These are phyloP conservation scores for Serendipita sp. DNA, from an alignment of 768 basidiomycete species.

Conservation along the genomic window DNA sequence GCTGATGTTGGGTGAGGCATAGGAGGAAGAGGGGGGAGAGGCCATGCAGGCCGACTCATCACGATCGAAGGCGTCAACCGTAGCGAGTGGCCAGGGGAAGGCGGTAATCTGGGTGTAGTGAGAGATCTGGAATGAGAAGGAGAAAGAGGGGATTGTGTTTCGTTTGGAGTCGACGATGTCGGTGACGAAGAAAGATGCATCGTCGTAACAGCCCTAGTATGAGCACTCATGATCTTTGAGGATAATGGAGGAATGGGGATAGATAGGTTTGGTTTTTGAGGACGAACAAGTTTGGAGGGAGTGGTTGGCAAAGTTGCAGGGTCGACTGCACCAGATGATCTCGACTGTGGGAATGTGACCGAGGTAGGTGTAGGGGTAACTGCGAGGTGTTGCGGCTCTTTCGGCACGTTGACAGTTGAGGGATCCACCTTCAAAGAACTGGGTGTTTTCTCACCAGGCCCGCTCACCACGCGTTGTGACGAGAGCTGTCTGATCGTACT, in stretches of 20 bases:
- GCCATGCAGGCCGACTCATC: conserved; percentile 28
- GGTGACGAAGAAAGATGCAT: background rate
- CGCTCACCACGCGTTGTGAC: too few species aligned
- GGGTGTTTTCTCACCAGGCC: too few species aligned
- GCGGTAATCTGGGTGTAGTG: background rate
- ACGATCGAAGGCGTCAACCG: conserved; percentile 32
- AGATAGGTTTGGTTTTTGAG: background rate
- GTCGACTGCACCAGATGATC: background rate
- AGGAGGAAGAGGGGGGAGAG: conserved; percentile 34
- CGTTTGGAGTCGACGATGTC: background rate
- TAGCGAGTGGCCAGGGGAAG: background rate
- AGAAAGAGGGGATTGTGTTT: background rate
- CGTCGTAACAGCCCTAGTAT: background rate
- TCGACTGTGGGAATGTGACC: too few species aligned
- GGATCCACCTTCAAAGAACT: too few species aligned
- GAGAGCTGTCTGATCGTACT: too few species aligned
- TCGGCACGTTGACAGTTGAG: too few species aligned
- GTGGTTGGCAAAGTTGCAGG: background rate
- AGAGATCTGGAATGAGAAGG: background rate
- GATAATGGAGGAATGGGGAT: background rate
- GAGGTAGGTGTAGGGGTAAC: background rate
- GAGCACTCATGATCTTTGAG: background rate
- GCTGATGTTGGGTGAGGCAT: conserved; percentile 18
- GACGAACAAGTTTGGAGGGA: background rate
- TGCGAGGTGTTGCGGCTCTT: background rate